Percentiles rank a stretch among this genome's conserved stretches.
phyloP scores from a whole-genome alignment of 371 early-diverging fungal species.

The Lichtheimia ramosa region DNA sequence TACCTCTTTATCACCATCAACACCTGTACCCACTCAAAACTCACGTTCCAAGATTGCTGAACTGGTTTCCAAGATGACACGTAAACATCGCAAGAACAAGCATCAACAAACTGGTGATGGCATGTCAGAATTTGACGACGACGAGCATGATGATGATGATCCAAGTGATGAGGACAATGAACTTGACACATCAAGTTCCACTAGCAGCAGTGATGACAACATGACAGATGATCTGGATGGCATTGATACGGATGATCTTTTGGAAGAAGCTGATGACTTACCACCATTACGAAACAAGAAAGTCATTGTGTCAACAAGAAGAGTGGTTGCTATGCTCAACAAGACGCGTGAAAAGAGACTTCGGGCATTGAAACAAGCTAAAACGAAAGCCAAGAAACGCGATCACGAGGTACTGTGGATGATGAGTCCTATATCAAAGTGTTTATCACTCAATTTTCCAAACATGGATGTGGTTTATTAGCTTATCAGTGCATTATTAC shows the following conservation, averaged over 20 bases:
- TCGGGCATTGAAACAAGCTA: no score
- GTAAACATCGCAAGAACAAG: conserved; percentile 10
- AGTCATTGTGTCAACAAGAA: not conserved
- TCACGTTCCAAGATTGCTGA: conserved; percentile 8
- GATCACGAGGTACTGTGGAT: no score
- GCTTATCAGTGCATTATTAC: no score
- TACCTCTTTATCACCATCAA: not conserved
- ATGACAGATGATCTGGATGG: conserved; percentile 12
- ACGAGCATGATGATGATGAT: conserved; percentile 5
- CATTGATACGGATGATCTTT: conserved; percentile 18
- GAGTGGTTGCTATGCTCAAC: not conserved
- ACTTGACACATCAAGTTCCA: conserved; percentile 5
- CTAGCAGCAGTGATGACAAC: conserved; percentile 1
- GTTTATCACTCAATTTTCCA: no score
- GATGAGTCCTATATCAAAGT: no score
- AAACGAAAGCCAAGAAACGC: no score
- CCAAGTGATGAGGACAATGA: conserved; percentile 14
- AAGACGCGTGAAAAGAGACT: no score
- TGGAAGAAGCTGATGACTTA: conserved; percentile 12
- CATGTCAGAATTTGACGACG: conserved; percentile 2
- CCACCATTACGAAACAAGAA: conserved; percentile 15
- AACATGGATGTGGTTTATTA: no score
- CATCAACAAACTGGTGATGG: conserved; percentile 5
- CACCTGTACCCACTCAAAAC: not conserved
- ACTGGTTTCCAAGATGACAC: conserved; percentile 8